Conservation (phyloP, 805 yeast species). For the Sungouiozyma intestinalis region DNA sequence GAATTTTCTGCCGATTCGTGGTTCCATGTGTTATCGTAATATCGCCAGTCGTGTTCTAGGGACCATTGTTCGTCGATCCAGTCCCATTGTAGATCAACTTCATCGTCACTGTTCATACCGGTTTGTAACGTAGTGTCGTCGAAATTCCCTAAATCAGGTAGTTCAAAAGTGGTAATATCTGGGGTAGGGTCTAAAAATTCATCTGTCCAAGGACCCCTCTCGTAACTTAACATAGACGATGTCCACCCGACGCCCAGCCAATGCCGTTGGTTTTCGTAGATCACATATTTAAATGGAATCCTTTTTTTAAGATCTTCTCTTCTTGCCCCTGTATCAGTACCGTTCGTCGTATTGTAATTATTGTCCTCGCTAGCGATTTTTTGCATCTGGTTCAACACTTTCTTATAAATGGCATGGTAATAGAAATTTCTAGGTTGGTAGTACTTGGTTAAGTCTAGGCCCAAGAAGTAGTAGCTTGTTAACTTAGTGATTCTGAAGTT, state of each 20-base stretch:
- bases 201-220: conserved; percentile 95
- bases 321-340: neutral
- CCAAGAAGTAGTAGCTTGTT: conserved; percentile 71
- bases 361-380: conserved; percentile 10
- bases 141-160: conserved; percentile 64
- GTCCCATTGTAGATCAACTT: conserved; percentile 94
- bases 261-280: conserved; percentile 89
- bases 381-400: conserved; percentile 31
- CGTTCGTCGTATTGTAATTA: conserved; percentile 10
- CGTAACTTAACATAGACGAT: conserved; percentile 78
- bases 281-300: conserved; percentile 70
- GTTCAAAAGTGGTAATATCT: conserved; percentile 62
- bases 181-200: conserved; percentile 83
- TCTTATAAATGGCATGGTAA: conserved; percentile 34
- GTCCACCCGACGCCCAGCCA: conserved; percentile 99
- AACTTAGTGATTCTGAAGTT: conserved; percentile 57
- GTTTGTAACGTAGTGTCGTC: conserved; percentile 70
- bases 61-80: conserved; percentile 75
- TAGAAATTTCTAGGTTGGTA: conserved; percentile 31
- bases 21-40: conserved; percentile 90
- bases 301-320: neutral
- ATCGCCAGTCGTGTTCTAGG: conserved; percentile 38
- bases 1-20: conserved; percentile 81
- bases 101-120: conserved; percentile 18
- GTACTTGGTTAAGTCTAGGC: conserved; percentile 48